Evolutionary conservation across 2,329 filamentous ascomycete species (phyloP).

Genomic region (Phialophora expanda): DNA sequence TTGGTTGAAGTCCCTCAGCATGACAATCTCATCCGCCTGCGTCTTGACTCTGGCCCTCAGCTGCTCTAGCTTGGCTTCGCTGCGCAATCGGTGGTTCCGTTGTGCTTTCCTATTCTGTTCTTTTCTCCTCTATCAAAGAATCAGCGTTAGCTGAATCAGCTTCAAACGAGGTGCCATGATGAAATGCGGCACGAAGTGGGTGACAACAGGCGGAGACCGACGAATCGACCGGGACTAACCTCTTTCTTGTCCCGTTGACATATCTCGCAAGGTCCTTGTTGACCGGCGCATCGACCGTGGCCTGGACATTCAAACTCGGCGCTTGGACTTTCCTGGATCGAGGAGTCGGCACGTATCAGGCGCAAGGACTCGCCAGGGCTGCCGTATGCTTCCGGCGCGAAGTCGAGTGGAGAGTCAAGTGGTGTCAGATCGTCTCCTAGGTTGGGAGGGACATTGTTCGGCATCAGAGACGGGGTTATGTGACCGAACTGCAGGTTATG

Average conservation of each 20-base stretch:
- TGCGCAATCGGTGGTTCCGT: slow-evolving; percentile 33
- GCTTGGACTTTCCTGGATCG: slow-evolving; percentile 13
- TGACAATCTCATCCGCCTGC: slow-evolving; percentile 31
- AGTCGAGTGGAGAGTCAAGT: slow-evolving; percentile 18
- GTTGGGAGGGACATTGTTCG: slow-evolving; percentile 1
- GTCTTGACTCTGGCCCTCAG: slow-evolving; percentile 23
- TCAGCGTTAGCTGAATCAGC: slow-evolving; percentile 14
- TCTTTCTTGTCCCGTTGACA: slow-evolving; percentile 31
- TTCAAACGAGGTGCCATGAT: not conserved
- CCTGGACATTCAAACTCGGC: slow-evolving; percentile 18
- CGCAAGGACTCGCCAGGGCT: slow-evolving; percentile 16
- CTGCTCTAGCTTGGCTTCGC: slow-evolving; percentile 31
- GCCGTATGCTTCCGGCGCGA: slow-evolving; percentile 11
- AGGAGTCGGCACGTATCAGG: slow-evolving; percentile 3
- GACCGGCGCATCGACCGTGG: slow-evolving; percentile 16
- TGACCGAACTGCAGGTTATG: slow-evolving; percentile 8
- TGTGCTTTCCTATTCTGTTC: slow-evolving; percentile 35
- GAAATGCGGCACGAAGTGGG: not conserved
- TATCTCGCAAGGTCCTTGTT: slow-evolving; percentile 17
- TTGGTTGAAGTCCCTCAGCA: slow-evolving; percentile 27
- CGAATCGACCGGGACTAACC: slow-evolving; percentile 20
- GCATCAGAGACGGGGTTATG: slow-evolving; percentile 1
- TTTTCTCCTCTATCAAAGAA: slow-evolving; percentile 25
- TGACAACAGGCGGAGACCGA: not conserved
- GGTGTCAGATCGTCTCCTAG: slow-evolving; percentile 1